Conservation (phyloP, 2,329 filamentous ascomycete species). For the Penicillium sp. region DNA sequence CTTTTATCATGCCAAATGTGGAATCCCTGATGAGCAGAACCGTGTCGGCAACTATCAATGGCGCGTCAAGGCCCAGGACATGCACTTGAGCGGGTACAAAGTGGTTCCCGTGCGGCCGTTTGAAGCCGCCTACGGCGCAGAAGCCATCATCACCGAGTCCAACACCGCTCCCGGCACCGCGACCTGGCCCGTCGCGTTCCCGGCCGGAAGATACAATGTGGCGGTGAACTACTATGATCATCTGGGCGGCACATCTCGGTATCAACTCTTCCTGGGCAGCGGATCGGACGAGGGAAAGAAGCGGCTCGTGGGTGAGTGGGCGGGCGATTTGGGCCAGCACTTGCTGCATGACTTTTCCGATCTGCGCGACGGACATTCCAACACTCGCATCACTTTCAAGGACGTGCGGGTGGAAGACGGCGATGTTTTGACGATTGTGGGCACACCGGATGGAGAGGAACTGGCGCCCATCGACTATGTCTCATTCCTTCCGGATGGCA, state of each 20-base stretch:
- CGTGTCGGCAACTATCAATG: background rate
- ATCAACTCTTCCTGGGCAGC: background rate
- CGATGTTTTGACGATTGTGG: background rate
- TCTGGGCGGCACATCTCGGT: background rate
- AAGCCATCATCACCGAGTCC: background rate
- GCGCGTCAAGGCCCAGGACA: background rate
- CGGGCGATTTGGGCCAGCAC: background rate
- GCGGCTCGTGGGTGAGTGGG: background rate
- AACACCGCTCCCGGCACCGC: background rate
- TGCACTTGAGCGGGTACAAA: background rate
- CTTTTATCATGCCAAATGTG: conserved; percentile 1
- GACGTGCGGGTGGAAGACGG: background rate
- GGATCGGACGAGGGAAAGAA: background rate
- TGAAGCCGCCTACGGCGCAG: background rate
- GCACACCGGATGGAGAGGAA: background rate
- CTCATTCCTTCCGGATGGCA: background rate
- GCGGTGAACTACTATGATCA: conserved; percentile 4
- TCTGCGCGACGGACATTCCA: background rate
- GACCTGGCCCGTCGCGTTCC: background rate
- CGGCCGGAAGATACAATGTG: background rate
- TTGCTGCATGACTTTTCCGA: conserved; percentile 1
- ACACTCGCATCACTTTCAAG: background rate
- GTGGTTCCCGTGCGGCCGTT: background rate
- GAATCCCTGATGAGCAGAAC: background rate
- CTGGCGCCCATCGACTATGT: conserved; percentile 2